Evolutionary conservation across 495 filamentous ascomycete species (phyloP).

Genomic region (Xylaria palmicola): DNA sequence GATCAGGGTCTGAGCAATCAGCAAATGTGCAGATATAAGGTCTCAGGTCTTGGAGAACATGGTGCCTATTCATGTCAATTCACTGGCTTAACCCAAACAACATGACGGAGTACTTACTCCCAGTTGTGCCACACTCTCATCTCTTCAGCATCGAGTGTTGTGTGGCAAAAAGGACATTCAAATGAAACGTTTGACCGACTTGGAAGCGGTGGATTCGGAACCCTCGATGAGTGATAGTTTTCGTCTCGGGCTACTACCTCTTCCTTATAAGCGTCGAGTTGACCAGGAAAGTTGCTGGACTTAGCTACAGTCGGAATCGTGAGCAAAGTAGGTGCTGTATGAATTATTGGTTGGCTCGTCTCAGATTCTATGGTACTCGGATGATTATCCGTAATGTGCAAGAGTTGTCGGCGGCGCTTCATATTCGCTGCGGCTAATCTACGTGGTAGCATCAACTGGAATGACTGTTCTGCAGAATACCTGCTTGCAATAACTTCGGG

Average conservation of each 20-base stretch:
- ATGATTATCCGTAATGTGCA: neutral
- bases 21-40: neutral
- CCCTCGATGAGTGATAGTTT: too few species aligned
- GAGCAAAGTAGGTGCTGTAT: too few species aligned
- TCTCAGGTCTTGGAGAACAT: neutral
- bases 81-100: neutral
- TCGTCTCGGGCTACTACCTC: too few species aligned
- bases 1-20: constrained; percentile 8
- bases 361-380: neutral
- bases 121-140: neutral
- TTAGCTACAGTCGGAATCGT: neutral
- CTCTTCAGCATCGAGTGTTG: neutral
- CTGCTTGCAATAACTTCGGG: neutral
- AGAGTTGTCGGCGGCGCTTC: neutral
- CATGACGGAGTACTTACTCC: neutral
- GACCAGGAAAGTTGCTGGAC: neutral
- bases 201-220: neutral
- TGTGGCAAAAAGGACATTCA: neutral
- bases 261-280: neutral
- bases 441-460: neutral
- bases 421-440: neutral
- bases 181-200: neutral
- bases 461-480: neutral
- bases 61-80: neutral
- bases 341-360: too few species aligned